Evolutionary conservation across 176 grass and related monocot genomes (phyloP), one percentile per base, ranked within the genome.

Genomic region (Rhynchospora tenuis): DNA sequence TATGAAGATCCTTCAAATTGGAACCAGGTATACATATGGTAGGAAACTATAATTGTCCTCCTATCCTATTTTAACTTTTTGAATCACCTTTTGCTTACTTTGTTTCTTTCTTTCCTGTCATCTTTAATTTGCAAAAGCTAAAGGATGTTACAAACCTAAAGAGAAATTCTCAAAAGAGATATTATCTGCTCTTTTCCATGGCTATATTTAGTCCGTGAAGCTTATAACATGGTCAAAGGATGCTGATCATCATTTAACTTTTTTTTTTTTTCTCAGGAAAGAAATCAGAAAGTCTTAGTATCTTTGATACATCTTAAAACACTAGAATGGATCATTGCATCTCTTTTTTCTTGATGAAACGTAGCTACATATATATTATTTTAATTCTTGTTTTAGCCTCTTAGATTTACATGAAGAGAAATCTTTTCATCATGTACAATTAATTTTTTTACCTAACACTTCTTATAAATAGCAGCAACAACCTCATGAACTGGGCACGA

Each of bases 1-100:
- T 91, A 89, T 90, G 75, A 86, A 84, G 89, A 91, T 94, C 89
- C 92, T 82, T 91, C 92, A 46, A 91, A 89, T 90, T 94, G 92
- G 92, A 94, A 91, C 87, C 87, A 94, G 92, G 92, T 94, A 83
- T 71, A 63, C 61, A n/a, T 26, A 70, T 81, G 72, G 83, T 84
- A 13, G 60, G 38, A 79, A 19, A 86, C 80, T 88, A 64, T 59
- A 29, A 69, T 44, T 48, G 17, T 59, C 33, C 0, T 29, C 15
- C 44, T 73, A 46, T 74, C 33, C 33, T 83, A 70, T 56, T 89
- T 89, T 83, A 51, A 27, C 50, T 67, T 60, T 68, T 85, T 63
- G 20, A 24, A 59, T 84, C 78, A 15, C n/a, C 67, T 79, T 57
- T 20, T n/a, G n/a, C n/a, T 82, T 66, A 60, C 46, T 87, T 79